Evolutionary conservation across 1,284 basidiomycete genomes (phyloP).

Genomic region (Phlebopus sp.): DNA sequence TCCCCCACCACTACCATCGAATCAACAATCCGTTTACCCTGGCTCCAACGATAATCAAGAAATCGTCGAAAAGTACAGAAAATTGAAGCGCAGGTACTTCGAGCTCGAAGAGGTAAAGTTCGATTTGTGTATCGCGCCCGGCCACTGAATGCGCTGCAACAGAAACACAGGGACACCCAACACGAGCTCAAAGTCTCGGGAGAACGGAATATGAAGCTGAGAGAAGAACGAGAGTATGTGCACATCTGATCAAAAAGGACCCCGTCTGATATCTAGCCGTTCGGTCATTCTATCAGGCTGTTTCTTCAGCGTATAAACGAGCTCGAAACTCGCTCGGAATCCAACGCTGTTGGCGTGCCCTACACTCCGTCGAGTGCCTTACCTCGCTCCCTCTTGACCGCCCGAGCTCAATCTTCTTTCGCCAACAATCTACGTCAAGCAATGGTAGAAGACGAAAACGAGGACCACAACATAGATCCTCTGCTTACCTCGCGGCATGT

Average conservation of each 20-base stretch:
- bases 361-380: slow-evolving; percentile 40
- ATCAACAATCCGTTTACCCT: slow-evolving; percentile 24
- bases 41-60: slow-evolving; percentile 42
- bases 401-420: slow-evolving; percentile 36
- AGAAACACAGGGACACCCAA: slow-evolving; percentile 57
- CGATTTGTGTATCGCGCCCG: slow-evolving; percentile 10
- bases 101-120: slow-evolving; percentile 61
- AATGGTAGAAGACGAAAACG: slow-evolving; percentile 45
- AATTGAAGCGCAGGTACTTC: slow-evolving; percentile 58
- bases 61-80: slow-evolving; percentile 56
- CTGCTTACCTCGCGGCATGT: slow-evolving; percentile 45
- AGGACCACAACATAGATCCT: slow-evolving; percentile 46
- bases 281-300: slow-evolving; percentile 35
- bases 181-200: slow-evolving; percentile 52
- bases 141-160: slow-evolving; percentile 17
- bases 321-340: slow-evolving; percentile 42
- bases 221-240: slow-evolving; percentile 58
- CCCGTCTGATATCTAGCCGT: slow-evolving; percentile 5
- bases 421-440: slow-evolving; percentile 46
- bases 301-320: slow-evolving; percentile 59
- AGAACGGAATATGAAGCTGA: slow-evolving; percentile 57
- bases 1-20: slow-evolving; percentile 31
- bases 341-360: slow-evolving; percentile 16
- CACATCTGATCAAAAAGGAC: slow-evolving; percentile 8
- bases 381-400: slow-evolving; percentile 44